Conservation (phyloP, 768 basidiomycete genomes). For the Pleurotus pulmonarius region DNA sequence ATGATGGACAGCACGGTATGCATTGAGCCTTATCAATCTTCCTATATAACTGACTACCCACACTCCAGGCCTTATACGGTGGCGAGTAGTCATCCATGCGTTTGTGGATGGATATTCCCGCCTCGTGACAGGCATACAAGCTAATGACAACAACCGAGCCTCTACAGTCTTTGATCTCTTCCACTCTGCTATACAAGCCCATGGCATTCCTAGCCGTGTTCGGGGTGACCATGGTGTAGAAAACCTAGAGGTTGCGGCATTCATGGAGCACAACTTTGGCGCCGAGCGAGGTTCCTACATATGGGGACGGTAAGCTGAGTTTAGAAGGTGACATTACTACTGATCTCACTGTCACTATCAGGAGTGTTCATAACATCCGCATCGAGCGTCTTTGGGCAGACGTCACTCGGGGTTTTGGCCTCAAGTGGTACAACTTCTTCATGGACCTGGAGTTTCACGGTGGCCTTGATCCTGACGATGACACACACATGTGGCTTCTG, state of each 20-base stretch:
- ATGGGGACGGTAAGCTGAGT: conserved; percentile 24
- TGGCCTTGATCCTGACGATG: conserved; percentile 14
- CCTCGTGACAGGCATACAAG: conserved; percentile 25
- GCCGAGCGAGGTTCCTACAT: conserved; percentile 26
- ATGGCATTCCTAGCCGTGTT: conserved; percentile 26
- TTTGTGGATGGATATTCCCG: conserved; percentile 30
- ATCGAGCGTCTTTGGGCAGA: conserved; percentile 24
- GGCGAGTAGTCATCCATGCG: conserved; percentile 28
- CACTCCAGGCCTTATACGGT: conserved; percentile 25
- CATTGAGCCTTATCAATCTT: background rate
- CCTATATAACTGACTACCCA: background rate
- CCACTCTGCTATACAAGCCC: conserved; percentile 12
- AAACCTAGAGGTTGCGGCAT: conserved; percentile 30
- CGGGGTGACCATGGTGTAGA: conserved; percentile 37
- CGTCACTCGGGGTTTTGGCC: conserved; percentile 17
- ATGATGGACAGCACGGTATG: conserved; percentile 19
- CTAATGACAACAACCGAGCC: conserved; percentile 33
- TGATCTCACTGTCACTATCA: background rate
- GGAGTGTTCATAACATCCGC: conserved; percentile 24
- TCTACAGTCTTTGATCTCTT: conserved; percentile 33
- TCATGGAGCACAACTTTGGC: conserved; percentile 20
- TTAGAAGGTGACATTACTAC: background rate
- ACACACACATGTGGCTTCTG: conserved; percentile 22
- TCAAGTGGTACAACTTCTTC: conserved; percentile 26
- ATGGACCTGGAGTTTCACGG: conserved; percentile 15